A percentile compares a stretch with the other conserved stretches of the same genome.
phyloP scores from a whole-genome alignment of 2,329 filamentous ascomycete species.

The Tolypocladium tundrense region DNA sequence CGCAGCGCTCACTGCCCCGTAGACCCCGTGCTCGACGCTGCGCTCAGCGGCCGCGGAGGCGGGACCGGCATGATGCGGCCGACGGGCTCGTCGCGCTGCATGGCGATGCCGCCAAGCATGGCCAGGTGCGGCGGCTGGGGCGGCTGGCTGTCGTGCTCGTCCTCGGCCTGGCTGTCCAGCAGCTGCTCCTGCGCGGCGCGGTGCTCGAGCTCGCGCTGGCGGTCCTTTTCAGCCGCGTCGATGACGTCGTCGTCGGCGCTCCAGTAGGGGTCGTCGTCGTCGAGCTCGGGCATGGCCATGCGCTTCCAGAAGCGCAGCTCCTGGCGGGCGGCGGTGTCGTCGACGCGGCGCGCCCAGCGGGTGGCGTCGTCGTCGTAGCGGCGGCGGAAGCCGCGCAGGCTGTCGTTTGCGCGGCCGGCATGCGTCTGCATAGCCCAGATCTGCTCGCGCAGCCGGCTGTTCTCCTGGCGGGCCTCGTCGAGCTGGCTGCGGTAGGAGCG shows the following conservation, averaged over 20 bases:
- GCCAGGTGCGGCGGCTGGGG: conserved; percentile 9
- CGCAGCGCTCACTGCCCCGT: conserved; percentile 21
- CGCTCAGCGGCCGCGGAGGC: conserved; percentile 26
- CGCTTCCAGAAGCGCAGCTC: conserved; percentile 58
- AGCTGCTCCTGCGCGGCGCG: conserved; percentile 31
- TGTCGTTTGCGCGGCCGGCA: conserved; percentile 46
- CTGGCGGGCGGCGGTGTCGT: conserved; percentile 42
- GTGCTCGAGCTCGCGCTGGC: conserved; percentile 38
- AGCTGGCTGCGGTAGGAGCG: conserved; percentile 55
- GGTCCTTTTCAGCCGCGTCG: conserved; percentile 48
- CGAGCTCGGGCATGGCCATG: conserved; percentile 51
- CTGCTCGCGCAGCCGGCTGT: conserved; percentile 51
- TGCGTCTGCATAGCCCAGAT: conserved; percentile 58
- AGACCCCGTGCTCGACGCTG: conserved; percentile 32
- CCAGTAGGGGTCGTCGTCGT: conserved; percentile 51
- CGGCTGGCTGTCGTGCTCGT: conserved; percentile 23
- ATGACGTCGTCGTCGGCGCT: conserved; percentile 57
- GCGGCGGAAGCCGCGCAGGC: conserved; percentile 45
- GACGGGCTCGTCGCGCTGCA: conserved; percentile 25
- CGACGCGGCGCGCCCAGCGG: conserved; percentile 42
- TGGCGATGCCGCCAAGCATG: conserved; percentile 26
- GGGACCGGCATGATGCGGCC: conserved; percentile 16
- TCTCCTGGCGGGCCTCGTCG: conserved; percentile 54
- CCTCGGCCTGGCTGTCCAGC: conserved; percentile 19
- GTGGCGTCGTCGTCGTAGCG: conserved; percentile 45